Evolutionary conservation across 345 rosid genomes (phyloP).

Genomic region (Hirschfeldia incana): DNA sequence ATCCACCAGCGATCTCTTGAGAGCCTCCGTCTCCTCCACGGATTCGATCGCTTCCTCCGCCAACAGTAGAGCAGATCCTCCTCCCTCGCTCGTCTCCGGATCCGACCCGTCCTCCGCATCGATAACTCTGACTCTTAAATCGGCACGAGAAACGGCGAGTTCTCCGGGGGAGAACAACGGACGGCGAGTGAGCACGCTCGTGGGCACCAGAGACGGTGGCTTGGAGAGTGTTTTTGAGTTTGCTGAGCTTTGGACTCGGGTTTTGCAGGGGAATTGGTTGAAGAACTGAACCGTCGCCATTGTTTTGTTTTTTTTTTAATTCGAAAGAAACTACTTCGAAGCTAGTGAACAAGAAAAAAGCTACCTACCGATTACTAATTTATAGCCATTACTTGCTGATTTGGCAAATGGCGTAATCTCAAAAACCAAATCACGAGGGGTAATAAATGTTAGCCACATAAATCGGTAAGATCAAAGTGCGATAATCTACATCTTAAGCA

Average conservation of each 20-base stretch:
- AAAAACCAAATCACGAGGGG: background rate
- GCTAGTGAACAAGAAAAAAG: background rate
- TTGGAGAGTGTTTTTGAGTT: constrained; percentile 13
- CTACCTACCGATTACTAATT: background rate
- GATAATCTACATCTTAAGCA: background rate
- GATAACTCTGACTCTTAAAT: constrained; percentile 37
- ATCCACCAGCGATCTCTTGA: constrained; percentile 64
- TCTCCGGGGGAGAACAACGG: background rate
- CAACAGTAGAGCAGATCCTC: constrained; percentile 30
- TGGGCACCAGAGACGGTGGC: constrained; percentile 19
- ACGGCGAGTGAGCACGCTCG: constrained; percentile 15
- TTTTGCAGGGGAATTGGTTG: constrained; percentile 48
- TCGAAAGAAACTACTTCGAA: constrained; percentile 3
- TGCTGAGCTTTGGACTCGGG: constrained; percentile 13
- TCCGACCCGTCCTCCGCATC: constrained; percentile 40
- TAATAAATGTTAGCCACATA: constrained; percentile 21
- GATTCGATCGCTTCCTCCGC: constrained; percentile 48
- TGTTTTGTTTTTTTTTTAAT: background rate
- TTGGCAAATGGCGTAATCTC: background rate
- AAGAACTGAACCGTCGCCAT: constrained; percentile 58
- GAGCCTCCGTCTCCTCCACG: constrained; percentile 49
- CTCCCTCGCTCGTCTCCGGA: constrained; percentile 30
- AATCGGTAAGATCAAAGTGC: background rate
- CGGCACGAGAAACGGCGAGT: constrained; percentile 32
- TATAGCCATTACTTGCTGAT: constrained; percentile 5